A percentile compares a stretch with the other conserved stretches of the same genome.
Evolutionary conservation across 108 stramenopile genomes (phyloP).

Genomic region (Mediolabrus comicus): DNA sequence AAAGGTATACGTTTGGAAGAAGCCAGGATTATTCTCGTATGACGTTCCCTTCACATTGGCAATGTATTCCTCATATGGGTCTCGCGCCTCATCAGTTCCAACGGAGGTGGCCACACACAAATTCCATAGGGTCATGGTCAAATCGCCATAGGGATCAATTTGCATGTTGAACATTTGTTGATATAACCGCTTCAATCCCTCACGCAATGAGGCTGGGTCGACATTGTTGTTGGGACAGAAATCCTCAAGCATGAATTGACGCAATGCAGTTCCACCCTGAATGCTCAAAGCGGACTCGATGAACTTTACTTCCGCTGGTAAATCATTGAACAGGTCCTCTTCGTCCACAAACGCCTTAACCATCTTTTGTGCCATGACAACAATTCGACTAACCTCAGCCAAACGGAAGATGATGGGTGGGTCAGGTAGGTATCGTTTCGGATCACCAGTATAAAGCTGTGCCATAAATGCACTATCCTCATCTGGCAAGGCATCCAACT

Average conservation of each 20-base stretch:
- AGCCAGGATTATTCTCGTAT: conserved; percentile 62
- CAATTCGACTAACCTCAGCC: conserved; percentile 69
- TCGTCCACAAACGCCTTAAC: conserved; percentile 64
- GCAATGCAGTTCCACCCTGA: conserved; percentile 73
- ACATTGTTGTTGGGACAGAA: conserved; percentile 76
- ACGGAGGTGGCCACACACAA: conserved; percentile 67
- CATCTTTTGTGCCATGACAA: conserved; percentile 80
- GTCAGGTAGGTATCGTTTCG: conserved; percentile 74
- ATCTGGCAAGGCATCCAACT: conserved; percentile 55
- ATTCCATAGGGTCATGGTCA: conserved; percentile 67
- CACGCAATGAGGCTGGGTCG: conserved; percentile 64
- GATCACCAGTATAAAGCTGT: conserved; percentile 65
- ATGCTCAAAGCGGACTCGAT: conserved; percentile 70
- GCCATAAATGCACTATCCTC: conserved; percentile 42
- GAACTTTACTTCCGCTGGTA: conserved; percentile 75
- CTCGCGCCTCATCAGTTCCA: conserved; percentile 73
- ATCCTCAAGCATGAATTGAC: conserved; percentile 75
- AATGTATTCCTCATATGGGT: conserved; percentile 69
- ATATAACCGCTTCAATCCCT: conserved; percentile 69
- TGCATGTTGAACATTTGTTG: conserved; percentile 85
- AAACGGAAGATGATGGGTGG: conserved; percentile 73
- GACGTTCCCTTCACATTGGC: conserved; percentile 39
- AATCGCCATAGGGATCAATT: conserved; percentile 80
- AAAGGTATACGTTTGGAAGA: conserved; percentile 86
- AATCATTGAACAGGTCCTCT: conserved; percentile 57